Percentiles rank a stretch among this genome's conserved stretches.
Conservation (phyloP, 192 early-diverging fungal species). For the Coemansia sp. region DNA sequence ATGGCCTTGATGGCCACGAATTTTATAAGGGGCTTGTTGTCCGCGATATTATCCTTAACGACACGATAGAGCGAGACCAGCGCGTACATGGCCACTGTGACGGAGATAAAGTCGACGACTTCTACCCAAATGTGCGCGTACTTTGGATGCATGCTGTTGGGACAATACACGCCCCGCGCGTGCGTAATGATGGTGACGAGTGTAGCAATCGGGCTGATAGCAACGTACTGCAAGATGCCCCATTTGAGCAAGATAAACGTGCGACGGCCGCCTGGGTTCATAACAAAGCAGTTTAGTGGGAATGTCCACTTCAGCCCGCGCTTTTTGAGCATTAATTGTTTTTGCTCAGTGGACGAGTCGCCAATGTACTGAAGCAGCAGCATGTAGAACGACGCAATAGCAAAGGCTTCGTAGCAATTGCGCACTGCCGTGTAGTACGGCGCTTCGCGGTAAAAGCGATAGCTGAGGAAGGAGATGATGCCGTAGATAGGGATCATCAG, state of each 20-base stretch:
- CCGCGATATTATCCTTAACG: constrained; percentile 62
- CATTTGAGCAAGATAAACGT: constrained; percentile 66
- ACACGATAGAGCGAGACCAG: constrained; percentile 67
- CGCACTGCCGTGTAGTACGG: constrained; percentile 73
- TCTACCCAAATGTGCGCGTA: constrained; percentile 71
- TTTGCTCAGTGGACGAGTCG: constrained; percentile 55
- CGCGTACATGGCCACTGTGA: constrained; percentile 71
- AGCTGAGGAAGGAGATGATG: constrained; percentile 68
- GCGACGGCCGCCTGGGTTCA: constrained; percentile 60
- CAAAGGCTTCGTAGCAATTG: constrained; percentile 78
- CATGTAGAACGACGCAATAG: constrained; percentile 74
- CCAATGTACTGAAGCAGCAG: constrained; percentile 74
- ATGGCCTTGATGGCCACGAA: constrained; percentile 60
- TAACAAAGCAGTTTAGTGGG: constrained; percentile 65
- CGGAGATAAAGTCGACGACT: constrained; percentile 66
- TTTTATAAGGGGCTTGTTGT: constrained; percentile 58
- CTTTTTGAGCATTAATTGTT: constrained; percentile 46
- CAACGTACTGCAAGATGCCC: constrained; percentile 73
- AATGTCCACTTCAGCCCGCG: constrained; percentile 61
- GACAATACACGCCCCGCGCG: constrained; percentile 65
- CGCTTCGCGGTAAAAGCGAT: constrained; percentile 70
- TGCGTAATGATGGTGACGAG: constrained; percentile 66
- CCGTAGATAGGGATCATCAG: constrained; percentile 78
- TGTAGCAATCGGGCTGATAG: constrained; percentile 65
- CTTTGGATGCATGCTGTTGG: constrained; percentile 61